Conservation (phyloP, 108 stramenopile species). For the Ochromonas danica region DNA sequence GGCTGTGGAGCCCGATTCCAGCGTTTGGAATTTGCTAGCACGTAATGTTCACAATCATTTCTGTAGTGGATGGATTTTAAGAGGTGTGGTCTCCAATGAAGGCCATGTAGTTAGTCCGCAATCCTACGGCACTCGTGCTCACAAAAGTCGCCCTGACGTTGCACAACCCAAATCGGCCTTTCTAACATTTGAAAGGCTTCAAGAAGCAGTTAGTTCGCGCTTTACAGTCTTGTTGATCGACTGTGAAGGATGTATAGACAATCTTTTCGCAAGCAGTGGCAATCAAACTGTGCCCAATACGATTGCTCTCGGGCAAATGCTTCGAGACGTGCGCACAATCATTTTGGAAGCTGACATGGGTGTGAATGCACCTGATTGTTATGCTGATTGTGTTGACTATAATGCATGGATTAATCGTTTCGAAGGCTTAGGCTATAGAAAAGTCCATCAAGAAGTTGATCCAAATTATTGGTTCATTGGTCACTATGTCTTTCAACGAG, state of each 20-base stretch:
- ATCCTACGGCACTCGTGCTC: neutral
- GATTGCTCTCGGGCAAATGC: neutral
- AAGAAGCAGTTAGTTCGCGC: neutral
- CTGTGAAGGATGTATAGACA: neutral
- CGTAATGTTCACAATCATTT: neutral
- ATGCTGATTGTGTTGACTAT: neutral
- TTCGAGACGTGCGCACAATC: neutral
- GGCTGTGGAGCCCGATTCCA: neutral
- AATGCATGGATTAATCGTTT: neutral
- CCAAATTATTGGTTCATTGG: no score
- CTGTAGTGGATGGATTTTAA: neutral
- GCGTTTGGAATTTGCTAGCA: neutral
- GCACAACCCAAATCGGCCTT: no score
- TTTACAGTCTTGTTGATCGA: neutral
- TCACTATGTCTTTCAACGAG: no score
- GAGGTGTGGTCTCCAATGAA: neutral
- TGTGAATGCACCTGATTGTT: neutral
- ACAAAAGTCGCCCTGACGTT: no score
- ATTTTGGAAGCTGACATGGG: neutral
- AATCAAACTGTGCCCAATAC: no score
- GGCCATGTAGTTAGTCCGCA: neutral
- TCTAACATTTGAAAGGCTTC: neutral
- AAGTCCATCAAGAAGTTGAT: no score
- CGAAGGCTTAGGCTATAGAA: neutral
- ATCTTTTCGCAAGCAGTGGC: neutral